These are phyloP conservation scores for Mycena pura DNA, from an alignment of 768 basidiomycete species.

Conservation along the genomic window DNA sequence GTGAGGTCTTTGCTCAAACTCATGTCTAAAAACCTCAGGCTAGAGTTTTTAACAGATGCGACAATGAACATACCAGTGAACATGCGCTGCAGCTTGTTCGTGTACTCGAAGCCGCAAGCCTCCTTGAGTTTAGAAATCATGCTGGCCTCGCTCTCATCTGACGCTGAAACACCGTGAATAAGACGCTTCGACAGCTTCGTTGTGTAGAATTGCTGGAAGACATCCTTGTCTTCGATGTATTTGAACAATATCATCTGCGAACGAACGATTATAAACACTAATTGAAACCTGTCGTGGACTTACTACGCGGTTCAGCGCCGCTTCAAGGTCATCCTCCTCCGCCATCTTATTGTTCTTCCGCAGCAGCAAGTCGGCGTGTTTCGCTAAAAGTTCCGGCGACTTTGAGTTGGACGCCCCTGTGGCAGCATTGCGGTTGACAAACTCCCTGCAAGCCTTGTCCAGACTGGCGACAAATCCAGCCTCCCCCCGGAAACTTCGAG, in stretches of 20 bases:
- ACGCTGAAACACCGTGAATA: conserved; percentile 88
- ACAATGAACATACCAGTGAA: conserved; percentile 73
- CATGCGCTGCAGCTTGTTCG: conserved; percentile 95
- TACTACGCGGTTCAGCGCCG: conserved; percentile 89
- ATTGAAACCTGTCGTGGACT: conserved; percentile 38
- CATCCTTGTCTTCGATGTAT: conserved; percentile 98
- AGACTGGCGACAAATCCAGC: conserved; percentile 92
- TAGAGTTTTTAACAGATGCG: not conserved
- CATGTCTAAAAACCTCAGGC: conserved; percentile 67
- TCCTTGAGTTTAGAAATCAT: conserved; percentile 99
- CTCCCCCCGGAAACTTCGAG: conserved; percentile 89
- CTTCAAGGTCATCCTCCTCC: conserved; percentile 91
- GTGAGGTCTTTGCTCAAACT: conserved; percentile 94
- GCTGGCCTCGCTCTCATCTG: conserved; percentile 94
- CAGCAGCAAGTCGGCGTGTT: conserved; percentile 87
- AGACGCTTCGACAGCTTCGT: conserved; percentile 93
- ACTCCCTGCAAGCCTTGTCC: conserved; percentile 94
- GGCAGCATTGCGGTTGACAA: conserved; percentile 91
- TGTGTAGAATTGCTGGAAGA: conserved; percentile 98
- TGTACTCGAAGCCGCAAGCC: conserved; percentile 96
- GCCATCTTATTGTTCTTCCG: conserved; percentile 96
- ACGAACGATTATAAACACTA: conserved; percentile 35
- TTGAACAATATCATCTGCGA: conserved; percentile 95
- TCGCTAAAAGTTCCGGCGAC: conserved; percentile 92
- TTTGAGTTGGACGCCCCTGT: conserved; percentile 86